Evolutionary conservation across 2,329 filamentous ascomycete genomes (phyloP).

Genomic region (Orbilia blumenaviensis): DNA sequence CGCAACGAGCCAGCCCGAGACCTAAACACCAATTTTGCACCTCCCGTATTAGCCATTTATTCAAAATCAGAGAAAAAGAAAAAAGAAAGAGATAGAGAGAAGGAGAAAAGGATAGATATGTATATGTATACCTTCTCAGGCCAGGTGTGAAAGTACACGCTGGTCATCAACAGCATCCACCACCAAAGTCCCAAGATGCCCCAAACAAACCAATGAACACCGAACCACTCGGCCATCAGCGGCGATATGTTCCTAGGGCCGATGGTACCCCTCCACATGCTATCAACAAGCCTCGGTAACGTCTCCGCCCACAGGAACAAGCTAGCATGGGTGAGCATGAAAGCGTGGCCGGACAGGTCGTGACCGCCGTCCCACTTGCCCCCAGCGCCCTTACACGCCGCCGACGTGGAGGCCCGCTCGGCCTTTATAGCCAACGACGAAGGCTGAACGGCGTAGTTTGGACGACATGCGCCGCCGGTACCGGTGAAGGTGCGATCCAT

Average conservation of each 20-base stretch:
- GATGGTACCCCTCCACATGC: conserved; percentile 58
- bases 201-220: conserved; percentile 63
- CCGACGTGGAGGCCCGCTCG: conserved; percentile 72
- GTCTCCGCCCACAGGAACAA: conserved; percentile 84
- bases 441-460: conserved; percentile 61
- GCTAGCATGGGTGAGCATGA: conserved; percentile 85
- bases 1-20: conserved; percentile 56
- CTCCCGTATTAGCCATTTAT: not conserved
- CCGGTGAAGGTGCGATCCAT: conserved; percentile 90
- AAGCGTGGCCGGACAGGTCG: conserved; percentile 95
- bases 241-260: conserved; percentile 67
- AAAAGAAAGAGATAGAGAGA: no score
- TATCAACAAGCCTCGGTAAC: conserved; percentile 60
- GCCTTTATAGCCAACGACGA: conserved; percentile 62
- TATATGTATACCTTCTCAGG: conserved; percentile 89
- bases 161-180: conserved; percentile 99
- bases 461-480: conserved; percentile 84
- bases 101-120: no score
- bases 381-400: conserved; percentile 82
- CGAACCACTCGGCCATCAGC: conserved; percentile 60
- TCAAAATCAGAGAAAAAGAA: not conserved
- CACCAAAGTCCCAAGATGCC: conserved; percentile 75
- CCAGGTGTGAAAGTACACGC: conserved; percentile 98
- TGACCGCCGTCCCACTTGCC: conserved; percentile 92
- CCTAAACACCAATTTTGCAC: no score